Conservation (phyloP, 2,329 filamentous ascomycete species). For the Pseudogymnoascus sp. region DNA sequence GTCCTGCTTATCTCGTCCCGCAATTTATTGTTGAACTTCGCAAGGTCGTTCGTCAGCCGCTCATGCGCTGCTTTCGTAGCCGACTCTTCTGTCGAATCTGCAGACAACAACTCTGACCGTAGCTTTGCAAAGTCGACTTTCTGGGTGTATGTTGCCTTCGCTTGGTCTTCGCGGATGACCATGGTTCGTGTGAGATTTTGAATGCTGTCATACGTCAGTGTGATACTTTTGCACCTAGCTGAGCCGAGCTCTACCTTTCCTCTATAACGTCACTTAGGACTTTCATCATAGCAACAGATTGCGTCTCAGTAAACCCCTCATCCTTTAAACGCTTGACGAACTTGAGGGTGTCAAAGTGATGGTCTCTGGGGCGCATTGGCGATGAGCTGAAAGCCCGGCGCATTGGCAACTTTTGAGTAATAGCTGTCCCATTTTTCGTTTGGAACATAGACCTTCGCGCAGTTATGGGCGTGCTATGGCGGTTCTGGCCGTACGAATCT, state of each 20-base stretch:
- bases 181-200: slow-evolving; percentile 96
- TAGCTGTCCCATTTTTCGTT: neutral
- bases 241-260: slow-evolving; percentile 67
- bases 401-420: slow-evolving; percentile 11
- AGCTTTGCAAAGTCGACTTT: slow-evolving; percentile 98
- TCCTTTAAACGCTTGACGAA: slow-evolving; percentile 84
- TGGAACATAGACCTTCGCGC: neutral
- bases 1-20: slow-evolving; percentile 92
- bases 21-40: slow-evolving; percentile 81
- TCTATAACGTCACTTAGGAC: slow-evolving; percentile 94
- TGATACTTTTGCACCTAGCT: neutral
- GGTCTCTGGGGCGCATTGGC: slow-evolving; percentile 56
- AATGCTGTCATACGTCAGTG: slow-evolving; percentile 49
- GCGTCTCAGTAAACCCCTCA: slow-evolving; percentile 92
- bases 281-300: slow-evolving; percentile 97
- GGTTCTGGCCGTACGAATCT: neutral
- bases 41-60: slow-evolving; percentile 85
- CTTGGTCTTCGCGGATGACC: slow-evolving; percentile 90
- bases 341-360: slow-evolving; percentile 97
- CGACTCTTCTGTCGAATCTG: slow-evolving; percentile 84
- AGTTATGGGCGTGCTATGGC: neutral
- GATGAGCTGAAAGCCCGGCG: slow-evolving; percentile 61
- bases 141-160: slow-evolving; percentile 71
- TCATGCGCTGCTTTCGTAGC: slow-evolving; percentile 87
- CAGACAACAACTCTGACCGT: slow-evolving; percentile 83